Percentiles rank a stretch among this genome's conserved stretches.
These are phyloP conservation scores for Stellera chamaejasme DNA, from an alignment of 345 rosid species.

Conservation along the genomic window DNA sequence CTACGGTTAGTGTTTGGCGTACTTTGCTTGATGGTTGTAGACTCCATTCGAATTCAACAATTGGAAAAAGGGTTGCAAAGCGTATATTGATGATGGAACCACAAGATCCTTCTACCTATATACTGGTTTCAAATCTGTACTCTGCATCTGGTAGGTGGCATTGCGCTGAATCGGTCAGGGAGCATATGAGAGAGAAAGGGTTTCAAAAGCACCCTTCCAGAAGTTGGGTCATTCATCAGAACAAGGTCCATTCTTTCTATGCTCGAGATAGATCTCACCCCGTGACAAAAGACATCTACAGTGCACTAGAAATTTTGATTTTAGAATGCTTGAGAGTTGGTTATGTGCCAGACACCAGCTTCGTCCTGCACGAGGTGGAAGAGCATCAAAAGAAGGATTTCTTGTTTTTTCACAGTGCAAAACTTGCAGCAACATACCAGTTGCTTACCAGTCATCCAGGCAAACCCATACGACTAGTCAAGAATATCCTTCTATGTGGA, in stretches of 20 bases:
- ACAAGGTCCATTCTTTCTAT: slow-evolving; percentile 54
- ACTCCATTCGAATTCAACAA: slow-evolving; percentile 40
- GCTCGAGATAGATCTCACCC: slow-evolving; percentile 60
- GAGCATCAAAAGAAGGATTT: slow-evolving; percentile 75
- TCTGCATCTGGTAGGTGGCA: slow-evolving; percentile 90
- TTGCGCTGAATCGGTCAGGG: slow-evolving; percentile 58
- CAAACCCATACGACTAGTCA: slow-evolving; percentile 45
- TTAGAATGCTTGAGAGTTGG: slow-evolving; percentile 67
- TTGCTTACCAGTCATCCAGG: slow-evolving; percentile 41
- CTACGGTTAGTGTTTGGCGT: slow-evolving; percentile 50
- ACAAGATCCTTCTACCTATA: slow-evolving; percentile 53
- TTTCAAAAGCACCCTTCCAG: slow-evolving; percentile 56
- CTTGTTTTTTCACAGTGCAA: slow-evolving; percentile 82
- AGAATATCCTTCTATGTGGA: slow-evolving; percentile 71
- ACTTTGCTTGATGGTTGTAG: slow-evolving; percentile 76
- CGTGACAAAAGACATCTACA: slow-evolving; percentile 54
- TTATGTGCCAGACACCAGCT: slow-evolving; percentile 71
- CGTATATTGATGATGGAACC: slow-evolving; percentile 47
- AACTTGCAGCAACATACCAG: slow-evolving; percentile 76
- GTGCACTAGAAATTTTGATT: slow-evolving; percentile 61
- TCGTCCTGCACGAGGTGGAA: slow-evolving; percentile 85
- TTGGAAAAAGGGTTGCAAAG: slow-evolving; percentile 51
- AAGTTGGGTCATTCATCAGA: slow-evolving; percentile 75
- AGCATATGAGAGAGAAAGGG: slow-evolving; percentile 53
- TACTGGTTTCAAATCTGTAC: slow-evolving; percentile 70